These are phyloP conservation scores for Lasiodiplodia sp. DNA, from an alignment of 2,329 filamentous ascomycete species.

Conservation along the genomic window DNA sequence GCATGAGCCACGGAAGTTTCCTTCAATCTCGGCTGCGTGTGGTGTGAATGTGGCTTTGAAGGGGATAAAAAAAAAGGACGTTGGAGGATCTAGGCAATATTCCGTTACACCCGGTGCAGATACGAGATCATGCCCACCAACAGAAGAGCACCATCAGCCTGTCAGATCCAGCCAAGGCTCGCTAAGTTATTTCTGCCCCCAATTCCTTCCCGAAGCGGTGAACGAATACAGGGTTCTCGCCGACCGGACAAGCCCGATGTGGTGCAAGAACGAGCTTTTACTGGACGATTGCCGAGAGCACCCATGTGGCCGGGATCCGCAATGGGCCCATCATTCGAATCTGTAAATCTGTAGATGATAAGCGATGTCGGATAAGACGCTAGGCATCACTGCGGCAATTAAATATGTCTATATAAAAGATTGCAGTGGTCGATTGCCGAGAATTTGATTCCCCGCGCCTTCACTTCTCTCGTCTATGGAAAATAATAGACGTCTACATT, in stretches of 20 bases:
- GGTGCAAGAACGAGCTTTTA: not conserved
- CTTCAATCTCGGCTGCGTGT: not conserved
- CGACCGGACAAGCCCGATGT: not conserved
- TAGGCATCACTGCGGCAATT: not conserved
- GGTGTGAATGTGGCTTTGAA: not conserved
- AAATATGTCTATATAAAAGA: not conserved
- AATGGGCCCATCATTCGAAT: not conserved
- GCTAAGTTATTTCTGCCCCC: not conserved
- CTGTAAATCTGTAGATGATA: not conserved
- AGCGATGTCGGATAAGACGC: not conserved
- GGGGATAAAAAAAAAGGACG: not conserved
- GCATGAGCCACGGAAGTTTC: not conserved
- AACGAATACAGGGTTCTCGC: not conserved
- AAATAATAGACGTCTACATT: not conserved
- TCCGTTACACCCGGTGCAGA: not conserved
- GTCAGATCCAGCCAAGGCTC: not conserved
- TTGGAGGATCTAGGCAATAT: not conserved
- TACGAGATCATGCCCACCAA: not conserved
- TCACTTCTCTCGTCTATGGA: not conserved
- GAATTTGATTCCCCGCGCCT: not conserved
- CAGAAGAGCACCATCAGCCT: not conserved
- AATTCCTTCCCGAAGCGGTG: not conserved
- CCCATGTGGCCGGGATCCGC: not conserved
- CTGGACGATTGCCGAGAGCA: not conserved
- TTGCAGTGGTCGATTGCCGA: not conserved